phyloP scores from a whole-genome alignment of 1,284 basidiomycete species.

The Hemileia vastatrix region DNA sequence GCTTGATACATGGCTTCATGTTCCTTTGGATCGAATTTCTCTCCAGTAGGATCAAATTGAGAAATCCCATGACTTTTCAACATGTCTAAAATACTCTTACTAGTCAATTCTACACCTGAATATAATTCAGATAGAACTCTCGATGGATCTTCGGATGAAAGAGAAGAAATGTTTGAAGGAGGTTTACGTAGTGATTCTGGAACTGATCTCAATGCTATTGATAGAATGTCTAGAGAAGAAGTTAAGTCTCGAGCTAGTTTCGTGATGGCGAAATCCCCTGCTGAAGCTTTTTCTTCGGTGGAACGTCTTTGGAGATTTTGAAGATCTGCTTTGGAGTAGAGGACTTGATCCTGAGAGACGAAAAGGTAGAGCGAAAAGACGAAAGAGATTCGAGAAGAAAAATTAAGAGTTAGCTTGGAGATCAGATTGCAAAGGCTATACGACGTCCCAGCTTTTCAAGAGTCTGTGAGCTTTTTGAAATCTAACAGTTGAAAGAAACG shows the following conservation, averaged over 20 bases:
- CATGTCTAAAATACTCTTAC: slow-evolving; percentile 76
- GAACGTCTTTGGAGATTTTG: slow-evolving; percentile 85
- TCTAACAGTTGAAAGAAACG: too few species aligned
- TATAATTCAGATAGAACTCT: slow-evolving; percentile 60
- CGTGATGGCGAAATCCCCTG: slow-evolving; percentile 82
- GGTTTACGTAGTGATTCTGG: slow-evolving; percentile 48
- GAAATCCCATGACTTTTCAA: slow-evolving; percentile 84
- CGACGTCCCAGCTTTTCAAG: background rate
- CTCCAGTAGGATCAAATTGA: slow-evolving; percentile 79
- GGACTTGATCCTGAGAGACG: slow-evolving; percentile 29
- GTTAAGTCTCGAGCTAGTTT: slow-evolving; percentile 81
- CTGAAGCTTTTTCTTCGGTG: slow-evolving; percentile 78
- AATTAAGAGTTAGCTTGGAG: background rate
- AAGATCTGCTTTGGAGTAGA: slow-evolving; percentile 61
- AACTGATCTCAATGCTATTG: slow-evolving; percentile 73
- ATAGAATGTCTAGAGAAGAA: slow-evolving; percentile 81
- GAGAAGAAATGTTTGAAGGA: slow-evolving; percentile 44
- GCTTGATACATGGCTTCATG: slow-evolving; percentile 94
- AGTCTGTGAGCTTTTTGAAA: too few species aligned
- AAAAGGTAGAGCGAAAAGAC: background rate
- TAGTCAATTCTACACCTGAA: slow-evolving; percentile 82
- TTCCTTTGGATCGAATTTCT: slow-evolving; percentile 82
- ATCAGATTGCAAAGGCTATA: background rate
- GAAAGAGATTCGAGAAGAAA: background rate
- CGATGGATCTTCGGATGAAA: slow-evolving; percentile 50